Evolutionary conservation across 2,329 filamentous ascomycete species (phyloP).

Genomic region (Sclerotinia trifoliorum): DNA sequence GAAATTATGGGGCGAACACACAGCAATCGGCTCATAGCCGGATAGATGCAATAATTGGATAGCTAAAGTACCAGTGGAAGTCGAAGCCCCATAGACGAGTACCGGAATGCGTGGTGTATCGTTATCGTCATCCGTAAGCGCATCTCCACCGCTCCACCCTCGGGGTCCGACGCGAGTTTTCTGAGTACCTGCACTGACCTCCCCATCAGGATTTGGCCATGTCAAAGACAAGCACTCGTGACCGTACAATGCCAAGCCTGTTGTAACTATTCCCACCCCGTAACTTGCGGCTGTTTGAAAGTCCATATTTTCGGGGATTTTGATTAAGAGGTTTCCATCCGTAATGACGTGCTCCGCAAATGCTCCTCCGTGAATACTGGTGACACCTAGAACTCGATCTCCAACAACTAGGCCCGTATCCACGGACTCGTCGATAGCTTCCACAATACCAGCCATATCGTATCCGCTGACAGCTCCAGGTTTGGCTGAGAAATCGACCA

Average conservation of each 20-base stretch:
- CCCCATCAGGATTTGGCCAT: neutral
- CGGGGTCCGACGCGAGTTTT: slow-evolving; percentile 18
- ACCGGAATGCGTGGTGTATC: slow-evolving; percentile 9
- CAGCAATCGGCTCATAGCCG: slow-evolving; percentile 35
- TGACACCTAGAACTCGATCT: slow-evolving; percentile 21
- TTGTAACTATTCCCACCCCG: slow-evolving; percentile 15
- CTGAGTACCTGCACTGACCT: neutral
- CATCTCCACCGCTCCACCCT: slow-evolving; percentile 17
- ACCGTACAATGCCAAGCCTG: slow-evolving; percentile 14
- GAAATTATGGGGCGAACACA: slow-evolving; percentile 43
- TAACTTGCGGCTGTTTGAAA: slow-evolving; percentile 3
- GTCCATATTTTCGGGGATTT: slow-evolving; percentile 6
- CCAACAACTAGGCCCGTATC: neutral
- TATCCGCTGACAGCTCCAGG: slow-evolving; percentile 20
- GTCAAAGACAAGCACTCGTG: neutral
- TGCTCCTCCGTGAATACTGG: slow-evolving; percentile 18
- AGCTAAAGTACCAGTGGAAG: slow-evolving; percentile 20
- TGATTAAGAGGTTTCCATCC: slow-evolving; percentile 15
- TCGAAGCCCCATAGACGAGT: slow-evolving; percentile 21
- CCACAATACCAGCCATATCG: slow-evolving; percentile 19
- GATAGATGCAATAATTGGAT: slow-evolving; percentile 19
- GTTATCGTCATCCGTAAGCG: neutral
- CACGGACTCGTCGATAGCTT: slow-evolving; percentile 7
- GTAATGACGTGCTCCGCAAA: slow-evolving; percentile 22
- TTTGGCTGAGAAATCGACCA: slow-evolving; percentile 16